These are phyloP conservation scores for Naganishia liquefaciens DNA, from an alignment of 1,284 basidiomycete species.

Conservation along the genomic window DNA sequence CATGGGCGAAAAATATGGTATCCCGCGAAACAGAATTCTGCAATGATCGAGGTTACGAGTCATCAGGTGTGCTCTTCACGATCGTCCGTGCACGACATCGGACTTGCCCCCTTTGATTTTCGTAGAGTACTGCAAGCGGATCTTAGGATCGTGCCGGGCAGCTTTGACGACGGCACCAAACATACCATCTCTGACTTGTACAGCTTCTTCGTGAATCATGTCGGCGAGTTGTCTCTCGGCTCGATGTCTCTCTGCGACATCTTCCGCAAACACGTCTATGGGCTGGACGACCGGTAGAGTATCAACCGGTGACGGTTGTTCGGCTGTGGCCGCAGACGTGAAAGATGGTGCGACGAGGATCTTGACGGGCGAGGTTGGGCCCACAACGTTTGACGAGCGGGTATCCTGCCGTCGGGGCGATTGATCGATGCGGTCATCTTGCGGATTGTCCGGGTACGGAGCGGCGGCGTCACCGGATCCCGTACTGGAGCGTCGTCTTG, in stretches of 20 bases:
- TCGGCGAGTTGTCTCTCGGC: neutral
- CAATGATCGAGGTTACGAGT: neutral
- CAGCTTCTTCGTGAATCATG: neutral
- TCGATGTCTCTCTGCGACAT: constrained; percentile 1
- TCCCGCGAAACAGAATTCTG: constrained; percentile 50
- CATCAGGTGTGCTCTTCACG: neutral
- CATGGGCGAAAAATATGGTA: constrained; percentile 48
- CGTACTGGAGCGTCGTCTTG: neutral
- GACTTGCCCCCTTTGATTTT: constrained; percentile 53
- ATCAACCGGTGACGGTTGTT: neutral
- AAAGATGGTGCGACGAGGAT: neutral
- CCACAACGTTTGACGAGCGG: neutral
- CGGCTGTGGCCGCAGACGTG: neutral
- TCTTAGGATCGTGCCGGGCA: too few species aligned
- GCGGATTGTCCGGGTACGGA: neutral
- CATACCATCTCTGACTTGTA: constrained; percentile 3
- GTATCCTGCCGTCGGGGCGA: neutral
- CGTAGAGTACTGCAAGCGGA: constrained; percentile 46
- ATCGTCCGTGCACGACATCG: neutral
- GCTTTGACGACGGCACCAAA: too few species aligned
- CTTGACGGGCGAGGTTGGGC: neutral
- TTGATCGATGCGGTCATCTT: neutral
- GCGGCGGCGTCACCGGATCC: neutral
- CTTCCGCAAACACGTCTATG: neutral
- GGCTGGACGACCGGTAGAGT: neutral